A percentile compares a stretch with the other conserved stretches of the same genome.
phyloP scores from a whole-genome alignment of 768 basidiomycete species.

The Tulasnella sp. region DNA sequence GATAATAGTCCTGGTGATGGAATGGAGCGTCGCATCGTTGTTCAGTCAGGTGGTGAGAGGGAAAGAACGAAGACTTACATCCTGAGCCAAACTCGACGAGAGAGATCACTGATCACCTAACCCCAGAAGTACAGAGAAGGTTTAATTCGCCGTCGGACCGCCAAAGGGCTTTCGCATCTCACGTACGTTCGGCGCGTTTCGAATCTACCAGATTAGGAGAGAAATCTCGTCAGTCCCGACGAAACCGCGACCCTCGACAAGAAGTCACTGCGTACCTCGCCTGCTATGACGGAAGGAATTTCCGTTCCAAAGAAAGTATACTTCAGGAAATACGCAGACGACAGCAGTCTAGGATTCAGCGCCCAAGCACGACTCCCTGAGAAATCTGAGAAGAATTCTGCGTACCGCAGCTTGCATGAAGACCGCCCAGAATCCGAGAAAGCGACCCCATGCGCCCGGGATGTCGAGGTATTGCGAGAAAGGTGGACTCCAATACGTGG shows the following conservation, averaged over 20 bases:
- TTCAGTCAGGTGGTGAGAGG: neutral
- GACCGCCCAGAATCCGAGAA: constrained; percentile 68
- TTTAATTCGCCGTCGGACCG: neutral
- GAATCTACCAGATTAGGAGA: neutral
- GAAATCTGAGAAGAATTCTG: neutral
- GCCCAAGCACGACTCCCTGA: too few relatives aligned
- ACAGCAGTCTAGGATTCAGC: constrained; percentile 36
- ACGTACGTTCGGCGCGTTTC: constrained; percentile 25
- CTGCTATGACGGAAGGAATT: constrained; percentile 17
- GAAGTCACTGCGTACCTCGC: constrained; percentile 14
- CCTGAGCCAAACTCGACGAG: constrained; percentile 18
- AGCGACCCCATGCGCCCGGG: constrained; percentile 57
- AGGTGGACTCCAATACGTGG: constrained; percentile 47
- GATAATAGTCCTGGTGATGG: neutral
- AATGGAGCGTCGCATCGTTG: neutral
- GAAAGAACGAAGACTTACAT: neutral
- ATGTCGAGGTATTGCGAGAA: constrained; percentile 59
- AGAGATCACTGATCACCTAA: constrained; percentile 9
- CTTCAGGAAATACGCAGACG: neutral
- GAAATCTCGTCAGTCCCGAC: neutral
- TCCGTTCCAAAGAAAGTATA: constrained; percentile 24
- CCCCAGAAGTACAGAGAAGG: neutral
- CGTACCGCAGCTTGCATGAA: constrained; percentile 56
- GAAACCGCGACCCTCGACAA: too few relatives aligned
- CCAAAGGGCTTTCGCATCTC: neutral